Evolutionary conservation across 2,329 filamentous ascomycete species (phyloP).

Genomic region (Clonostachys byssicola): DNA sequence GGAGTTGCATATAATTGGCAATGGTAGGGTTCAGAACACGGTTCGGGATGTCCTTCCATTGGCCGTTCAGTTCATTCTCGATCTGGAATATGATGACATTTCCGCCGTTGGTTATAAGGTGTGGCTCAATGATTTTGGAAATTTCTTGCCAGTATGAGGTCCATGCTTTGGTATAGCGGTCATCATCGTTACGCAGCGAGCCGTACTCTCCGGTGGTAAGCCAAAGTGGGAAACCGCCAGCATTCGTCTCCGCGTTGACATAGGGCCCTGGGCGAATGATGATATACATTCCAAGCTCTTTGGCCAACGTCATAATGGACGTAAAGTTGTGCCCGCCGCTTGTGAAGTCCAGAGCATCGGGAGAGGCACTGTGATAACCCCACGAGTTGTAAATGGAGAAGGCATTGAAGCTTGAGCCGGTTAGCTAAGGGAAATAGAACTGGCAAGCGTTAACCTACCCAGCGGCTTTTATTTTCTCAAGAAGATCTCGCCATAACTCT

Average conservation of each 20-base stretch:
- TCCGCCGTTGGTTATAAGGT: slow-evolving; percentile 53
- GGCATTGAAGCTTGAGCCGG: slow-evolving; percentile 27
- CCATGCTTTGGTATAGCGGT: slow-evolving; percentile 47
- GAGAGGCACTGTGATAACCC: slow-evolving; percentile 30
- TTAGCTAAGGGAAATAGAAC: not conserved
- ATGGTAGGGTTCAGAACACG: slow-evolving; percentile 42
- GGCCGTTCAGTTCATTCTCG: slow-evolving; percentile 48
- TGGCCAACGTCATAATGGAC: slow-evolving; percentile 38
- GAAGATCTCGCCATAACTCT: slow-evolving; percentile 32
- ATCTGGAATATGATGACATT: slow-evolving; percentile 51
- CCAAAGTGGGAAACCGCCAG: slow-evolving; percentile 60
- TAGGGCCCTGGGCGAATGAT: slow-evolving; percentile 53
- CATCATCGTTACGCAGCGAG: slow-evolving; percentile 44
- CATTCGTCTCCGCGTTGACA: slow-evolving; percentile 59
- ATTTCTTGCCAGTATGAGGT: slow-evolving; percentile 47
- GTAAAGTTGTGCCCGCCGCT: slow-evolving; percentile 36
- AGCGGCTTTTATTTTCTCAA: slow-evolving; percentile 35
- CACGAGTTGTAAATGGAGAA: slow-evolving; percentile 37
- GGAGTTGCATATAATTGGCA: slow-evolving; percentile 51
- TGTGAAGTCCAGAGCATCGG: slow-evolving; percentile 18
- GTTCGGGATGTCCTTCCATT: slow-evolving; percentile 32
- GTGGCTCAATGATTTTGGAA: slow-evolving; percentile 42
- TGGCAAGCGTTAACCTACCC: slow-evolving; percentile 14
- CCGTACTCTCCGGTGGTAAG: slow-evolving; percentile 57
- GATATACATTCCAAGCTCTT: slow-evolving; percentile 39